Evolutionary conservation across 441 rosid genomes (phyloP).

Genomic region (Gossypium schwendimanii): DNA sequence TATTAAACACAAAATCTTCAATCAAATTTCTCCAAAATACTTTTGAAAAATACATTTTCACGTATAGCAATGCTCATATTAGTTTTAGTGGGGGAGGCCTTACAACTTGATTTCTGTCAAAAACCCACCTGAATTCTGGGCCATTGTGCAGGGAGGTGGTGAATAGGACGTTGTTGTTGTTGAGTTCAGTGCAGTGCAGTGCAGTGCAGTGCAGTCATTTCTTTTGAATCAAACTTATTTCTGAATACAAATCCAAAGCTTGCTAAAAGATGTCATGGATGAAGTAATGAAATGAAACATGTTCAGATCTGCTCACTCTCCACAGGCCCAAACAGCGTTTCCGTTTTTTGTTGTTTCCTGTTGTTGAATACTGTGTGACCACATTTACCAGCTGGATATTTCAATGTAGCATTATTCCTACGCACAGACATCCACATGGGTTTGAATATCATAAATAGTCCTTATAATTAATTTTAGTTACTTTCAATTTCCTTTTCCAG

Average conservation of each 20-base stretch:
- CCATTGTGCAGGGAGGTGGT: slow-evolving; percentile 19
- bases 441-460: background rate
- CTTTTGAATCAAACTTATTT: background rate
- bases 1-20: too few species aligned
- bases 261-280: background rate
- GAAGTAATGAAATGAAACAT: background rate
- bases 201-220: background rate
- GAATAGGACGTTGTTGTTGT: background rate
- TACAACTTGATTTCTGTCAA: background rate
- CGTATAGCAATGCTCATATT: background rate
- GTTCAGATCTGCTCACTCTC: slow-evolving; percentile 11
- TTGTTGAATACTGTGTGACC: slow-evolving; percentile 8
- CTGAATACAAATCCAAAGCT: background rate
- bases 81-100: background rate
- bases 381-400: background rate
- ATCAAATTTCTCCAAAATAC: too few species aligned
- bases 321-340: background rate
- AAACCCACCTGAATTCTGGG: slow-evolving; percentile 6
- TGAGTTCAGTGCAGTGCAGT: too few species aligned
- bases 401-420: background rate
- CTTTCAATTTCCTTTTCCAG: too few species aligned
- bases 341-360: background rate
- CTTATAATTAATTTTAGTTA: too few species aligned
- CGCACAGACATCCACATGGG: background rate
- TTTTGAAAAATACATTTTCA: too few species aligned